These are phyloP conservation scores for Diaporthe vaccinii DNA, from an alignment of 2,329 filamentous ascomycete species.

Conservation along the genomic window DNA sequence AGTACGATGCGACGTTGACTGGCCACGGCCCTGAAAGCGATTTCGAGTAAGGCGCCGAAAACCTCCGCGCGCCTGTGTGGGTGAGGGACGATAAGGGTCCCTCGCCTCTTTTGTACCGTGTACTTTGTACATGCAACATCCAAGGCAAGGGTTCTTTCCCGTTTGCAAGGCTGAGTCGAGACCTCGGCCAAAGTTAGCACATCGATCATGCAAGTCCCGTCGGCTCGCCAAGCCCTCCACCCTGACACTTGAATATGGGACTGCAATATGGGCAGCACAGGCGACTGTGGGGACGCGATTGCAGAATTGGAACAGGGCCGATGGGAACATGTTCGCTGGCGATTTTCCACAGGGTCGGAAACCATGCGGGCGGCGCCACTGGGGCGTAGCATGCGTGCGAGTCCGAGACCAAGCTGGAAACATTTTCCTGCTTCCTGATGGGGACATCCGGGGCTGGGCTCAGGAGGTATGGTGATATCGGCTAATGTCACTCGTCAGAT, in stretches of 20 bases:
- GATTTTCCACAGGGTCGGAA: not conserved
- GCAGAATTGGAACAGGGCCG: conserved; percentile 14
- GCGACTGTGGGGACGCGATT: conserved; percentile 5
- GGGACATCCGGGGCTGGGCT: conserved; percentile 6
- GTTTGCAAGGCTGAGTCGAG: conserved; percentile 23
- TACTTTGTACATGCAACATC: not conserved
- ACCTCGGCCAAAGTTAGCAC: conserved; percentile 12
- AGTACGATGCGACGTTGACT: conserved; percentile 8
- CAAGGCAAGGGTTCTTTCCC: not conserved
- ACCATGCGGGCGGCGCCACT: conserved; percentile 23
- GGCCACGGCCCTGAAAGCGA: conserved; percentile 4
- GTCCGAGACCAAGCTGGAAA: conserved; percentile 16
- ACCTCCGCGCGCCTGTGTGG: conserved; percentile 1
- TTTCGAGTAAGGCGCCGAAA: conserved; percentile 21
- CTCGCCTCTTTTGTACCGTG: not conserved
- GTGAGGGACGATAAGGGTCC: not conserved
- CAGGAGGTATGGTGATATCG: conserved; percentile 31
- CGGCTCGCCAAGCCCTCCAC: conserved; percentile 6
- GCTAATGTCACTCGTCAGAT: conserved; percentile 28
- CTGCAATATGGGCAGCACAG: conserved; percentile 18
- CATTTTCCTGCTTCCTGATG: conserved; percentile 31
- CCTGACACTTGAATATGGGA: conserved; percentile 3
- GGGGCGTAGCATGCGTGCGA: conserved; percentile 8
- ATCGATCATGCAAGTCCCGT: not conserved
- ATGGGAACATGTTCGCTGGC: conserved; percentile 13